These are phyloP conservation scores for Oryza officinalis DNA, from an alignment of 176 grass and related monocot species.

Conservation along the genomic window DNA sequence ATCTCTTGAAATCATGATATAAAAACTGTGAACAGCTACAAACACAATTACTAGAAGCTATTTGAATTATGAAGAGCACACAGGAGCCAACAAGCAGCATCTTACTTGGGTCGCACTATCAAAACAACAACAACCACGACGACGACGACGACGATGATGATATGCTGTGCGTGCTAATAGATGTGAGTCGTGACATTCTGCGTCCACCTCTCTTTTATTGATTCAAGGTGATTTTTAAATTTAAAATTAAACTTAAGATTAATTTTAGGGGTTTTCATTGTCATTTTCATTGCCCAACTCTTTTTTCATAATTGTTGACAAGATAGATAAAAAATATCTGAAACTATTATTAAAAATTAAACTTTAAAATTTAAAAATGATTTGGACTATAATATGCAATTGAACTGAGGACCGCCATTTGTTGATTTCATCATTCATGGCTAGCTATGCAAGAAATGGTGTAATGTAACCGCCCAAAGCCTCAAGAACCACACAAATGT, in stretches of 20 bases:
- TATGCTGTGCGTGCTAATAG: background rate
- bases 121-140: background rate
- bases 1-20: too few species aligned
- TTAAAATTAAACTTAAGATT: background rate
- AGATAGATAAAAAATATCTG: background rate
- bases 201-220: background rate
- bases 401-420: background rate
- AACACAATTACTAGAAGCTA: background rate
- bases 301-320: background rate
- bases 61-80: background rate
- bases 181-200: background rate
- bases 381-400: background rate
- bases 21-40: too few species aligned
- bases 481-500: slow-evolving; percentile 16
- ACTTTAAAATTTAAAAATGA: background rate
- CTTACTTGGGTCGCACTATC: background rate
- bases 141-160: too few species aligned
- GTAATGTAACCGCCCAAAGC: slow-evolving; percentile 23
- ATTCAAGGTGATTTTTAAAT: background rate
- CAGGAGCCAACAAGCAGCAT: background rate
- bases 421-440: background rate
- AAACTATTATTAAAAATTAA: background rate
- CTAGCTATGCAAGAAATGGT: background rate
- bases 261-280: background rate
- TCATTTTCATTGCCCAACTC: background rate